phyloP scores from a whole-genome alignment of 2,329 filamentous ascomycete genomes.

The Helotiales sp. region DNA sequence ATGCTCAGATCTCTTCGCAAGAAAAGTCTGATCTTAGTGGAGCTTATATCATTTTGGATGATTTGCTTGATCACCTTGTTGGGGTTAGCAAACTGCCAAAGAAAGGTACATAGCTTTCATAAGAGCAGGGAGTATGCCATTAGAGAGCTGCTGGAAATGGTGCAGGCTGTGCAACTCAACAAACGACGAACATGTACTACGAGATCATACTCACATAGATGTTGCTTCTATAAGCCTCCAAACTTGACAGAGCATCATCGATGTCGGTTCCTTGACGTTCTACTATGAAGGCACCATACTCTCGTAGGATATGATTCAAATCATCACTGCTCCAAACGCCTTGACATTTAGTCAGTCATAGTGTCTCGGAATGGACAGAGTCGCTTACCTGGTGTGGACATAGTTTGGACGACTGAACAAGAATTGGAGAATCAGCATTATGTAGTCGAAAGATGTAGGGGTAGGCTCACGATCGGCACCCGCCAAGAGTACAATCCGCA shows the following conservation, averaged over 20 bases:
- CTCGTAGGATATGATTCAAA: conserved; percentile 82
- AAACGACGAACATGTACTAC: not conserved
- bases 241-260: conserved; percentile 78
- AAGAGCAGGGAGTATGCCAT: not conserved
- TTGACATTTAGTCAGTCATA: conserved; percentile 39
- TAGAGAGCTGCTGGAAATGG: not conserved
- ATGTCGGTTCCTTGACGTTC: conserved; percentile 87
- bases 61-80: conserved; percentile 56
- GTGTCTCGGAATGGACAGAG: not conserved
- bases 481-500: conserved; percentile 76
- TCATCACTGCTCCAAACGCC: conserved; percentile 83
- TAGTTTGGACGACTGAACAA: conserved; percentile 65
- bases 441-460: conserved; percentile 50
- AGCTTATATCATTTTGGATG: conserved; percentile 83
- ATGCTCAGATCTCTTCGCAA: conserved; percentile 79
- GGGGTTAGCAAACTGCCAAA: not conserved
- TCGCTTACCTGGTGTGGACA: conserved; percentile 50
- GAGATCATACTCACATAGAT: conserved; percentile 34
- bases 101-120: not conserved
- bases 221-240: conserved; percentile 82
- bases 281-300: conserved; percentile 83
- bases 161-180: not conserved
- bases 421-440: not conserved
- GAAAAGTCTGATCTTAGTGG: conserved; percentile 79
- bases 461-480: conserved; percentile 74